phyloP scores from a whole-genome alignment of 2,329 filamentous ascomycete species.

The Parasarocladium wereldwijsianum region DNA sequence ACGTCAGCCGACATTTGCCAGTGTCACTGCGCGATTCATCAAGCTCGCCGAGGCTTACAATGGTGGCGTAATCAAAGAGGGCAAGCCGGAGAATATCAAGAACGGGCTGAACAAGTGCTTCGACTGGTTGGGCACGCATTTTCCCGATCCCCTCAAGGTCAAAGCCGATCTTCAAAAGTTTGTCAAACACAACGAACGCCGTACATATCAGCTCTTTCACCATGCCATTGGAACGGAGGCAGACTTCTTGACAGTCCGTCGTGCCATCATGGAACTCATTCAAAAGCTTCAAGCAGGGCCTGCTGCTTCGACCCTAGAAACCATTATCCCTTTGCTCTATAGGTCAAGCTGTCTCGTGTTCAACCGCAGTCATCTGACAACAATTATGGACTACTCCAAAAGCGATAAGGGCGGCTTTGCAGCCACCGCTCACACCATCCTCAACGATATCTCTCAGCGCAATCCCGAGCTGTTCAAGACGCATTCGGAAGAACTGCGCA shows the following conservation, averaged over 20 bases:
- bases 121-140: slow-evolving; percentile 55
- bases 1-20: slow-evolving; percentile 60
- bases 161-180: slow-evolving; percentile 76
- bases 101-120: slow-evolving; percentile 58
- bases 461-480: slow-evolving; percentile 87
- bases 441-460: slow-evolving; percentile 80
- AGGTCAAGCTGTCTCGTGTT: slow-evolving; percentile 74
- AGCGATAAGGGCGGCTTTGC: slow-evolving; percentile 70
- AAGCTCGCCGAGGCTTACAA: slow-evolving; percentile 82
- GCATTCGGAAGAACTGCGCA: slow-evolving; percentile 83
- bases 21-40: slow-evolving; percentile 61
- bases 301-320: slow-evolving; percentile 56
- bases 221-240: slow-evolving; percentile 75
- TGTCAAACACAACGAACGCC: slow-evolving; percentile 77
- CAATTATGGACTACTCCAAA: slow-evolving; percentile 77
- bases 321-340: slow-evolving; percentile 69
- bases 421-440: slow-evolving; percentile 67
- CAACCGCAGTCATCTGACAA: slow-evolving; percentile 84
- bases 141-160: slow-evolving; percentile 62
- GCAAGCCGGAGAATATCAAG: slow-evolving; percentile 56
- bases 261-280: slow-evolving; percentile 78
- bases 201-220: slow-evolving; percentile 76
- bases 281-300: slow-evolving; percentile 57
- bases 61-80: slow-evolving; percentile 65
- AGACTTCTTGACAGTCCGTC: slow-evolving; percentile 82